A percentile compares a stretch with the other conserved stretches of the same genome.
Evolutionary conservation across 257 asterid genomes (phyloP).

Genomic region (Orobanche coerulescens): DNA sequence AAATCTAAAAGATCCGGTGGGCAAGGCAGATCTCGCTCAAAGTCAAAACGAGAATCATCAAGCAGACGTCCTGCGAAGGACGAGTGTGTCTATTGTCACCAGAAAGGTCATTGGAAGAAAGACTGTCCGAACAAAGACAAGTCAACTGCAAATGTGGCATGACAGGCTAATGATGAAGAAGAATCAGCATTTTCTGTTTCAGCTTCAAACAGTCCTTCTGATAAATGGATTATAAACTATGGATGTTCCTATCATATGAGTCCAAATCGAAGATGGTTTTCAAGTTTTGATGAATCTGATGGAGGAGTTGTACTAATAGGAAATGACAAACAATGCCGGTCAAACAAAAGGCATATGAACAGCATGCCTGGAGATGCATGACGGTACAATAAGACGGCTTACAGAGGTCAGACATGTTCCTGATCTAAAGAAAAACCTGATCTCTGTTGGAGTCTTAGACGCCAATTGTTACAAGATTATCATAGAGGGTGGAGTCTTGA

Average conservation of each 20-base stretch:
- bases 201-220: not conserved
- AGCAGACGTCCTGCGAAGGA: not conserved
- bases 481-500: not conserved
- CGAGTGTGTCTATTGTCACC: not conserved
- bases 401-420: not conserved
- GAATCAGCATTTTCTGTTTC: not conserved
- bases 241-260: not conserved
- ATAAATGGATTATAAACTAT: not conserved
- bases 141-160: not conserved
- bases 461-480: not conserved
- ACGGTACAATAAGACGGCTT: too few species aligned
- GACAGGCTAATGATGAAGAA: not conserved
- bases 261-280: not conserved
- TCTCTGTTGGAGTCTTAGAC: not conserved
- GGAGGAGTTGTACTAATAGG: not conserved
- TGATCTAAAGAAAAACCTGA: not conserved
- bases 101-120: constrained; percentile 5
- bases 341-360: not conserved
- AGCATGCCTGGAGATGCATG: too few species aligned
- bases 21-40: not conserved
- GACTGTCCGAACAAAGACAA: not conserved
- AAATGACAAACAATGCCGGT: not conserved
- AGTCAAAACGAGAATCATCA: not conserved
- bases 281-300: not conserved
- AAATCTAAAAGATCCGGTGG: not conserved